phyloP scores from a whole-genome alignment of 139 green algal genomes.

The Closterium sp. region DNA sequence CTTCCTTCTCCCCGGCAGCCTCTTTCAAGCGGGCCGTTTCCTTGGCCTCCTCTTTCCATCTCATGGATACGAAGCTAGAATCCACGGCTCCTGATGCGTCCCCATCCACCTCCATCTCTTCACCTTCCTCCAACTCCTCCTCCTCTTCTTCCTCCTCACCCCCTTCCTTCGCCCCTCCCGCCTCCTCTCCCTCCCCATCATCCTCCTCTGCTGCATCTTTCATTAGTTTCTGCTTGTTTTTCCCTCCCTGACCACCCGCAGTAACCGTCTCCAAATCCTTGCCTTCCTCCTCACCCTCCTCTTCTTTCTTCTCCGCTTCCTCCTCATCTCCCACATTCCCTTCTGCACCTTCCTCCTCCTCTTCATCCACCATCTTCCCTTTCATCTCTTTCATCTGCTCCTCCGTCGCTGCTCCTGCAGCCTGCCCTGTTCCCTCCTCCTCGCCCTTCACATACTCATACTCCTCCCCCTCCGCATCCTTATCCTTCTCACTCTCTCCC shows the following conservation, averaged over 20 bases:
- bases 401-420: conserved; percentile 82
- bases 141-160: conserved; percentile 33
- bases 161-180: conserved; percentile 35
- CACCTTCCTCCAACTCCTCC: conserved; percentile 4
- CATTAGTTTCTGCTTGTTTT: background rate
- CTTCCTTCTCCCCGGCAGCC: conserved; percentile 11
- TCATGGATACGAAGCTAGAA: background rate
- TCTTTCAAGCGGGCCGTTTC: background rate
- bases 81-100: conserved; percentile 5
- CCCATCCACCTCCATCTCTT: conserved; percentile 10
- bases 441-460: conserved; percentile 46
- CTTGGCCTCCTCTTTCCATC: background rate
- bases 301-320: conserved; percentile 25
- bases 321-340: background rate
- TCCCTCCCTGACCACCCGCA: background rate
- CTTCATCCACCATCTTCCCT: conserved; percentile 21
- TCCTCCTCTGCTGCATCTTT: conserved; percentile 79
- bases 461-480: conserved; percentile 25
- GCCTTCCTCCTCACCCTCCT: conserved; percentile 8
- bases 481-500: conserved; percentile 19
- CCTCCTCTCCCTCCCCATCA: conserved; percentile 58
- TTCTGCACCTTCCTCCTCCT: conserved; percentile 30
- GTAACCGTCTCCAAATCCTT: background rate
- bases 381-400: conserved; percentile 68
- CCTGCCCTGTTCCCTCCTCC: conserved; percentile 53